These are phyloP conservation scores for Prunus mongolica DNA, from an alignment of 306 rosid species.

Conservation along the genomic window DNA sequence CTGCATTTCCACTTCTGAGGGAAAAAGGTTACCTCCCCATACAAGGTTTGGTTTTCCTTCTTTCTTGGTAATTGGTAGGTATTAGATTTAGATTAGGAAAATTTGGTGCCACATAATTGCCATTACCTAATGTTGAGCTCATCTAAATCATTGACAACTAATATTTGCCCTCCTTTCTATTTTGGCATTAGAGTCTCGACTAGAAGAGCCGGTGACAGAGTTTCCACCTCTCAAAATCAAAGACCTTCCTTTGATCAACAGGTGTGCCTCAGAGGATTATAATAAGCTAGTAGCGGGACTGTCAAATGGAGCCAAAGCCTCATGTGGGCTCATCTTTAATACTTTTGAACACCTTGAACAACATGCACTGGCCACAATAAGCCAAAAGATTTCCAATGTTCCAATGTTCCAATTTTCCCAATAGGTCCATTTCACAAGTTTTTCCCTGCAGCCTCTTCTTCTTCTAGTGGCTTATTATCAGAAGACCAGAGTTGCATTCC, in stretches of 20 bases:
- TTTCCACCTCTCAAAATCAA: slow-evolving; percentile 47
- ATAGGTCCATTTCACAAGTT: slow-evolving; percentile 67
- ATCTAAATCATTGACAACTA: neutral
- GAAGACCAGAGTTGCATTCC: slow-evolving; percentile 49
- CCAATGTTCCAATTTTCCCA: slow-evolving; percentile 56
- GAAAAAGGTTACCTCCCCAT: slow-evolving; percentile 38
- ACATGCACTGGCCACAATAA: slow-evolving; percentile 21
- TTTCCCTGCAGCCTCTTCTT: slow-evolving; percentile 8
- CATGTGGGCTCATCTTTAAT: slow-evolving; percentile 60
- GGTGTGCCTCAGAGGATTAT: slow-evolving; percentile 5
- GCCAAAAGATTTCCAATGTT: slow-evolving; percentile 23
- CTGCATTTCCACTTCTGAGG: slow-evolving; percentile 25
- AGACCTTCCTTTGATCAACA: slow-evolving; percentile 41
- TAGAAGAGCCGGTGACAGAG: slow-evolving; percentile 41
- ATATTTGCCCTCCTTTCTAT: no score
- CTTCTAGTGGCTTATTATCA: slow-evolving; percentile 30
- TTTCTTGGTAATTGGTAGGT: neutral
- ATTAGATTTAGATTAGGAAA: neutral
- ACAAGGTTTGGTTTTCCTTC: slow-evolving; percentile 28
- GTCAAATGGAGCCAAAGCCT: slow-evolving; percentile 32
- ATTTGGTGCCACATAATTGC: neutral
- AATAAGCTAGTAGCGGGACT: slow-evolving; percentile 16
- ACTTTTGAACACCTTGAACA: slow-evolving; percentile 56
- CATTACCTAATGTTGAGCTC: neutral
- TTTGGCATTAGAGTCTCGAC: slow-evolving; percentile 17